phyloP scores from a whole-genome alignment of 495 filamentous ascomycete species.

The Cryomyces minteri region DNA sequence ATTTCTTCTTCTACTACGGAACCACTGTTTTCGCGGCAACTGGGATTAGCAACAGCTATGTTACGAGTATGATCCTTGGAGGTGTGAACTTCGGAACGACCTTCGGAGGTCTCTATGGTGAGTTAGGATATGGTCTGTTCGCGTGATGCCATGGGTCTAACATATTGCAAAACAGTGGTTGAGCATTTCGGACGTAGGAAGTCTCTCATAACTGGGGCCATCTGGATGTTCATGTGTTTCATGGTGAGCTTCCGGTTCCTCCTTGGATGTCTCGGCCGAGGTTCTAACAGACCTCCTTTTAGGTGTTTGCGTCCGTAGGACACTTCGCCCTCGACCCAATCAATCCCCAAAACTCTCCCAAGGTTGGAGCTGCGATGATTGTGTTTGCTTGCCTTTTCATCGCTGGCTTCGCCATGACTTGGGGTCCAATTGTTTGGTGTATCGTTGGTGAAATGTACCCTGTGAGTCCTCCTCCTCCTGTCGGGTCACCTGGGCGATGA shows the following conservation, averaged over 20 bases:
- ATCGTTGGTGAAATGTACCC: conserved; percentile 72
- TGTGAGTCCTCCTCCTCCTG: conserved; percentile 1
- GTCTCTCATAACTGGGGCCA: conserved; percentile 15
- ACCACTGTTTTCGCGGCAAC: conserved; percentile 16
- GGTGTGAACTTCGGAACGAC: conserved; percentile 21
- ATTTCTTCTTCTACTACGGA: conserved; percentile 36
- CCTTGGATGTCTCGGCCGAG: not conserved
- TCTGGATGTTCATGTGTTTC: conserved; percentile 23
- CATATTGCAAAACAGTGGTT: conserved; percentile 6
- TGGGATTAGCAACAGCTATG: conserved; percentile 15
- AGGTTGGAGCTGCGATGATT: conserved; percentile 55
- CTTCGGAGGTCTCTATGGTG: conserved; percentile 15
- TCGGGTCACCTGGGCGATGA: too few relatives aligned
- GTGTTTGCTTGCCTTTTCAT: conserved; percentile 60
- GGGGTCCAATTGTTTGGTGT: conserved; percentile 74
- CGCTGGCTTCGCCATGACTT: conserved; percentile 26
- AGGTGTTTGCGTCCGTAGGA: conserved; percentile 18
- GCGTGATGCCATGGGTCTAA: too few relatives aligned
- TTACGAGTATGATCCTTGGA: conserved; percentile 17
- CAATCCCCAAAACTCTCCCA: conserved; percentile 30
- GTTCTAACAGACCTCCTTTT: not conserved
- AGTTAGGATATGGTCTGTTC: too few relatives aligned
- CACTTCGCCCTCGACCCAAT: conserved; percentile 15
- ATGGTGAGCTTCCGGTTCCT: conserved; percentile 2
- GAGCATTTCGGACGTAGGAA: conserved; percentile 19